Evolutionary conservation across 2,329 filamentous ascomycete genomes (phyloP), one percentile per base, ranked within the genome.

Genomic region (Fusarium gaditjirri): DNA sequence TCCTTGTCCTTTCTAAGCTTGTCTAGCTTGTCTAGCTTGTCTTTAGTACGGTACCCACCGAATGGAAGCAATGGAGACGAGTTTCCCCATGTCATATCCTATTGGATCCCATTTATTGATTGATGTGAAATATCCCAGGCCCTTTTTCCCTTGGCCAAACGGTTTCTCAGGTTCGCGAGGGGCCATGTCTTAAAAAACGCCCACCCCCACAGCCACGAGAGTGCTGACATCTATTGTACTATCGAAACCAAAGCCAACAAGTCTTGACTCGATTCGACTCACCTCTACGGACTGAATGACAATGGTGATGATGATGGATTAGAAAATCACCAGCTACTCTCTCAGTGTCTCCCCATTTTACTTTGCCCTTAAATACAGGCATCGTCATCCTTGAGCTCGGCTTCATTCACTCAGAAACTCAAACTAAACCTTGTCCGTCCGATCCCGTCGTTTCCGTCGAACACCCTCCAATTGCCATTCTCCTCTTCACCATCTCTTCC

Each of bases 371-470:
- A 39, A 21, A 17, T 33, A 23, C 50, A 57, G 25, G n/a, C 36
- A 69, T 69, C 66, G 64, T 57, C 57, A 66, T 62, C 57, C 44
- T 59, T 70, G 57, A 57, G 61, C 65, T 68, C 65, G 68, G 54
- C 46, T 66, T 59, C 50, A 36, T 62, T 64, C 29, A 65, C 44
- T 36, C 33, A 39, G 25, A 53, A 53, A 53, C 49, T 63, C 55
- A 61, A 64, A 64, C 65, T 69, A 74, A 77, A 77, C 73, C 73
- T 75, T 76, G 71, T 73, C 70, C 64, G 65, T 49, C 60, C 36
- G 35, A 49, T 62, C 64, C 71, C 73, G 74, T 76, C 74, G 74
- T 76, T 76, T 76, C 75, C 75, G 75, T 76, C 74, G 64, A 73
- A 73, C 66, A 61, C 58, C 56, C 46, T 65, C 64, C 58, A 60